Percentiles rank a stretch among this genome's conserved stretches.
Conservation (phyloP, 2,329 filamentous ascomycete genomes). For the Dactylellina parvicollis region DNA sequence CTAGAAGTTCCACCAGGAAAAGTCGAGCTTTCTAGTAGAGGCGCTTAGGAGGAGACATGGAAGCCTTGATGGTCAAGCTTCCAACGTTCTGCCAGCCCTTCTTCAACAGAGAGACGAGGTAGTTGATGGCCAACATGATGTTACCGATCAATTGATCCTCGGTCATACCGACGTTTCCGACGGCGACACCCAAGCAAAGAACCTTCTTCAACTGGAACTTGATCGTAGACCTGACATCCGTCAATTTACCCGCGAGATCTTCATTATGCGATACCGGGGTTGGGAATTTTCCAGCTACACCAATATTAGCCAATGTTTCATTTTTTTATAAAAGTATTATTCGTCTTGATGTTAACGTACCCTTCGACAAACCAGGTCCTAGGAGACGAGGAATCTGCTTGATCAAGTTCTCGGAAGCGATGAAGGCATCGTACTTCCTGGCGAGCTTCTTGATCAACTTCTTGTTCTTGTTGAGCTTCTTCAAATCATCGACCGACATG, state of each 20-base stretch:
- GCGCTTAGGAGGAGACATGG: conserved; percentile 98
- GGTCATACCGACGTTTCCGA: conserved; percentile 98
- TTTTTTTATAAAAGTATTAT: neutral
- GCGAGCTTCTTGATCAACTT: conserved; percentile 99
- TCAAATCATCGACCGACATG: conserved; percentile 98
- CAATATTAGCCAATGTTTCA: conserved; percentile 57
- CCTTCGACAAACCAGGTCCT: conserved; percentile 97
- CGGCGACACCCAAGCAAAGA: conserved; percentile 98
- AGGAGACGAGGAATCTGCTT: conserved; percentile 99
- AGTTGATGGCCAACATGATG: conserved; percentile 99
- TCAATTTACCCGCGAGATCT: conserved; percentile 93
- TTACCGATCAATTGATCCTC: conserved; percentile 96
- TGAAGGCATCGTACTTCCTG: conserved; percentile 99
- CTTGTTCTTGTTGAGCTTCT: conserved; percentile 99
- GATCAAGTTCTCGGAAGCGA: conserved; percentile 96
- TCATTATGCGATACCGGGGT: conserved; percentile 97
- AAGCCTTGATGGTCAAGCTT: conserved; percentile 99
- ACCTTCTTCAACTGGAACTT: conserved; percentile 99
- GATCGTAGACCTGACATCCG: conserved; percentile 99
- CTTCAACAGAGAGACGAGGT: conserved; percentile 98
- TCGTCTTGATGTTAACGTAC: conserved; percentile 64
- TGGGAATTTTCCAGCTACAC: conserved; percentile 96
- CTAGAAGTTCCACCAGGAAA: neutral
- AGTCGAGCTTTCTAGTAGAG: conserved; percentile 77
- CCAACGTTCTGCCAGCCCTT: conserved; percentile 99